Evolutionary conservation across 352 stramenopile genomes (phyloP), one percentile per base, ranked within the genome.

Genomic region (Globisporangium mamillatum): DNA sequence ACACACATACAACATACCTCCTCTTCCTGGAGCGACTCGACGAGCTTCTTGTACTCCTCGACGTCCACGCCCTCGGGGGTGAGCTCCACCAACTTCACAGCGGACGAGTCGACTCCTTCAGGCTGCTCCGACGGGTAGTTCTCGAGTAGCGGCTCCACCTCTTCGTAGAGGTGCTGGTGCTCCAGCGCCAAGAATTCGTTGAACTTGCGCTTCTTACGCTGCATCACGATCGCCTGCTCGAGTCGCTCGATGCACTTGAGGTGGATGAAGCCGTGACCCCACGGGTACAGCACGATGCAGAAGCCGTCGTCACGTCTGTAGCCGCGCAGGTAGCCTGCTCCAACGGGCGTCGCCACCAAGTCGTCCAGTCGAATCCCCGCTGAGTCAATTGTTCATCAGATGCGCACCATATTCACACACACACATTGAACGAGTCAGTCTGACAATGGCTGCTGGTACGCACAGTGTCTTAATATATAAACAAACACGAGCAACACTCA

Each of bases 181-280:
- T 93, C 80, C 0, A 93, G 70, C 25, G 75, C 72, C 29, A 88
- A 69, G 59, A 86, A 86, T 66, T 87, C 72, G 57, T 81, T 82
- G 59, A 67, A 78, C 32, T 67, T 70, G 66, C 79, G 79, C 52
- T 88, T 89, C 66, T 80, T 78, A 5, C 76, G 66, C 44, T 83
- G 64, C 18, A 73, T 75, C 3, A 69, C 63, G 56, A 83, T 65
- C 22, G 76, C 76, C 38, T 75, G 55, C 1, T 81, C 68, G 32
- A 84, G 69, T 54, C 78, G 78, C 65, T 87, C 71, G 22, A 93
- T 76, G 8, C 82, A 68, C n/a, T 71, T 77, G 24, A 84, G 60
- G 52, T 89, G 83, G 34, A 94, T 71, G 69, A 88, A 92, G 25
- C 83, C 87, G 27, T 93, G 77, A 1, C 84, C 87, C 82, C 83